Evolutionary conservation across 1,284 basidiomycete species (phyloP).

Genomic region (Sanghuangporus baumii): DNA sequence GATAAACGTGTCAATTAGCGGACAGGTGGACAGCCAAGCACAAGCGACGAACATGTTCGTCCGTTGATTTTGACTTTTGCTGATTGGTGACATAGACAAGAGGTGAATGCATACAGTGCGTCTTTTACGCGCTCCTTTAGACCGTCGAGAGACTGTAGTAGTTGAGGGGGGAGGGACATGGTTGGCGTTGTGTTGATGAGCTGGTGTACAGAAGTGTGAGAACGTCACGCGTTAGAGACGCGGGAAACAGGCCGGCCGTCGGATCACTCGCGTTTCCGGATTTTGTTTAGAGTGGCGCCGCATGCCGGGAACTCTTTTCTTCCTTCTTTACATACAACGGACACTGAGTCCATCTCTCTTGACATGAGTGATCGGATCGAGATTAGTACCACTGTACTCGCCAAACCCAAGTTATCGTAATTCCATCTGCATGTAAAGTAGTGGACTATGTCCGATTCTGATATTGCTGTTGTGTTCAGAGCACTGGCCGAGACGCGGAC

Average conservation of each 20-base stretch:
- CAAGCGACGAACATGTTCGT: constrained; percentile 56
- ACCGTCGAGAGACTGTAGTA: constrained; percentile 46
- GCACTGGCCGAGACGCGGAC: background rate
- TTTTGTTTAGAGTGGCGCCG: background rate
- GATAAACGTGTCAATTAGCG: background rate
- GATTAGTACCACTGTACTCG: no score
- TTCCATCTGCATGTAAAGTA: no score
- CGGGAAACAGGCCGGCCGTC: background rate
- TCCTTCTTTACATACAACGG: background rate
- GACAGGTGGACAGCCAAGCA: background rate
- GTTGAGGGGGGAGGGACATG: constrained; percentile 12
- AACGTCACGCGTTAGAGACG: background rate
- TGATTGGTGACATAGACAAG: constrained; percentile 73
- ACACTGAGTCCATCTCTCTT: background rate
- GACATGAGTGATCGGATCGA: background rate
- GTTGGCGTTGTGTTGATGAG: background rate
- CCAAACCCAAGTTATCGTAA: no score
- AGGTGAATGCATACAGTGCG: constrained; percentile 71
- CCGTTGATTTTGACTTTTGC: constrained; percentile 92
- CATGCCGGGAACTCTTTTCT: background rate
- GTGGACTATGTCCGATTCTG: background rate
- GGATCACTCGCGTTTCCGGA: background rate
- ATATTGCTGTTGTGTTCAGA: background rate
- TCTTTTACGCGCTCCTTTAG: constrained; percentile 74
- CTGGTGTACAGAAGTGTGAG: background rate